Base-by-base conservation (phyloP, 805 yeast genomes). In the Saitoella complicata region DNA sequence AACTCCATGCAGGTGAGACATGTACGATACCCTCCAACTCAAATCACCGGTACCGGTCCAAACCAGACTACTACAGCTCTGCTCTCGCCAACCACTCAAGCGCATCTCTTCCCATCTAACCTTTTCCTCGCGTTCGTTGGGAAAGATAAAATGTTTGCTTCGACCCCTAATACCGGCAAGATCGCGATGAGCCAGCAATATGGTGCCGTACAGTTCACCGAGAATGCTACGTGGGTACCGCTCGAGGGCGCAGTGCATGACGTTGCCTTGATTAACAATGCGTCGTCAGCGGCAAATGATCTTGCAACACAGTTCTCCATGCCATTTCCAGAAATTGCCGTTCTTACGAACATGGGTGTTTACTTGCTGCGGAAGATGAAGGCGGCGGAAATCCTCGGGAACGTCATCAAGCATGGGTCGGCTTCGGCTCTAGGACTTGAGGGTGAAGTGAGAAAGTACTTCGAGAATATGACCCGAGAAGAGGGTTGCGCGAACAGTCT, bases 401-500 rank as follows among this genome's bases (percentile, higher is more conserved):
- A 32, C 13, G 43, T 38, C 29, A 41, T 41, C 34, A 34, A 38
- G 5, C 21, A 29, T 9, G 43, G 38, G 30, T 29, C 38, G 10
- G 12, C 32, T 29, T 29, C 12, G 6, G 12, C 43, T 11, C 34
- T 38, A 8, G 43, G 43, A 11, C 21, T 35, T 10, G 43, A 41
- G n/a, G 38, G 38, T 13, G 37, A 41, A 41, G 38, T 41, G 7
- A 70, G 76, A 43, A 71, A 78, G 43, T 84, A 84, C 57, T 75
- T 79, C 11, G 72, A 73, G 41, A 79, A 81, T 45, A 86, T 85
- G 58, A 96, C 97, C 5, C 71, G 78, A 43, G 77, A 82, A 43
- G 98, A 93, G 59, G 78, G 94, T 3, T 88, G 96, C 56, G 79
- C 95, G 0, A 78, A 91, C 1, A 81, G 95, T 7, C 67, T 91